phyloP scores from a whole-genome alignment of 2,329 filamentous ascomycete genomes.

The Sporothrix variecibatus region DNA sequence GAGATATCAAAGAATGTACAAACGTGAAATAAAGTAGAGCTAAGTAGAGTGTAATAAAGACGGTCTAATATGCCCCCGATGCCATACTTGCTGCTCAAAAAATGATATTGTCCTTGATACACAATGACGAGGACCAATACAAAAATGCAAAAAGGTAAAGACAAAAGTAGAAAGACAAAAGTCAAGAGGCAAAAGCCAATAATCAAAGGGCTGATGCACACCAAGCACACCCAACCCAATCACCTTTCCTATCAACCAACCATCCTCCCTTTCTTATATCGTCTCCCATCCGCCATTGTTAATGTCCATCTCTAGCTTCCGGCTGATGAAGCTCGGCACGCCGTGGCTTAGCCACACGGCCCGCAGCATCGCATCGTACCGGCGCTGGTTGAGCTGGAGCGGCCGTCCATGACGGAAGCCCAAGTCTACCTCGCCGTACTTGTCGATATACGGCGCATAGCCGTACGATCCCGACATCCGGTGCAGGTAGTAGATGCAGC shows the following conservation, averaged over 20 bases:
- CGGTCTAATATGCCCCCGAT: not conserved
- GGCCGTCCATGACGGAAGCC: constrained; percentile 85
- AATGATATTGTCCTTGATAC: not conserved
- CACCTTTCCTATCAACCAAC: not conserved
- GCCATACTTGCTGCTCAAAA: not conserved
- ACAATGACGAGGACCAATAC: not conserved
- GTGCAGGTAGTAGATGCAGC: constrained; percentile 85
- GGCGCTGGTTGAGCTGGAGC: constrained; percentile 87
- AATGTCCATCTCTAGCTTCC: constrained; percentile 90
- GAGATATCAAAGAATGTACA: not conserved
- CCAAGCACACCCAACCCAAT: not conserved
- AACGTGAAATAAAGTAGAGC: not conserved
- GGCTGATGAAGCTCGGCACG: constrained; percentile 83
- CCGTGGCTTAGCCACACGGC: constrained; percentile 85
- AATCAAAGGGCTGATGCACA: not conserved
- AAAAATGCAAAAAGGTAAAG: not conserved
- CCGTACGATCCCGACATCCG: constrained; percentile 79
- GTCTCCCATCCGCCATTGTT: constrained; percentile 98
- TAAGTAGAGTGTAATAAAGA: not conserved
- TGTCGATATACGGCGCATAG: constrained; percentile 89
- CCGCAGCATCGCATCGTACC: constrained; percentile 86
- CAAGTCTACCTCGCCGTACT: constrained; percentile 93
- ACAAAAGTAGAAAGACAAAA: not conserved
- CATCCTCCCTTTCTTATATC: constrained; percentile 43
- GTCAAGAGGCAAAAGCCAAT: not conserved